Percentiles rank a stretch among this genome's conserved stretches.
Evolutionary conservation across 495 filamentous ascomycete species (phyloP).

Genomic region (Hypoxylon cercidicola): DNA sequence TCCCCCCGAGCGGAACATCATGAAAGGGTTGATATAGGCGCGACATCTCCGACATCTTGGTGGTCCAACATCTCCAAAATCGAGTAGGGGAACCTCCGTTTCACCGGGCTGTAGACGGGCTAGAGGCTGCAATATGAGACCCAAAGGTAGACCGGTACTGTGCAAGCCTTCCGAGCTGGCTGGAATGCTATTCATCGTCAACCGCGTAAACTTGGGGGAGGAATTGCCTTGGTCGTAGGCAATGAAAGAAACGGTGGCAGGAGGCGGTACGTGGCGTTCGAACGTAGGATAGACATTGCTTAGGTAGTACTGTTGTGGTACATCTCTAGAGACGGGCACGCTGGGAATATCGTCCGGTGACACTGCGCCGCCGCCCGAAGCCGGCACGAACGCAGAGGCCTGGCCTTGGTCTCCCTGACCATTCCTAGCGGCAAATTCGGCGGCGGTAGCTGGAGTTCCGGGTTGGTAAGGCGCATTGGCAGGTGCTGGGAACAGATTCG

Average conservation of each 20-base stretch:
- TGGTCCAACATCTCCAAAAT: conserved; percentile 92
- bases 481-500: conserved; percentile 66
- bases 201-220: conserved; percentile 90
- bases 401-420: conserved; percentile 48
- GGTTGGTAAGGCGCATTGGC: conserved; percentile 69
- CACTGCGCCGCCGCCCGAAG: conserved; percentile 75
- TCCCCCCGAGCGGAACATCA: conserved; percentile 93
- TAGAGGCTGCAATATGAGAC: conserved; percentile 88
- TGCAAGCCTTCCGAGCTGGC: conserved; percentile 80
- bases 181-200: conserved; percentile 93
- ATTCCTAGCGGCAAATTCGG: conserved; percentile 67
- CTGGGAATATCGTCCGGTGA: conserved; percentile 96
- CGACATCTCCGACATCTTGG: conserved; percentile 93
- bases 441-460: conserved; percentile 59
- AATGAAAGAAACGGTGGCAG: conserved; percentile 89
- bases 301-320: conserved; percentile 82
- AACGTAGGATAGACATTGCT: conserved; percentile 92
- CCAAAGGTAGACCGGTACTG: conserved; percentile 83
- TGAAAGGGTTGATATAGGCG: conserved; percentile 98
- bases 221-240: conserved; percentile 96
- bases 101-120: conserved; percentile 87
- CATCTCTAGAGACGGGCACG: conserved; percentile 85
- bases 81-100: conserved; percentile 86
- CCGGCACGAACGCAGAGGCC: conserved; percentile 49
- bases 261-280: conserved; percentile 88